A percentile compares a stretch with the other conserved stretches of the same genome.
These are phyloP conservation scores for Xylariaceae sp. DNA, from an alignment of 2,329 filamentous ascomycete genomes.

Conservation along the genomic window DNA sequence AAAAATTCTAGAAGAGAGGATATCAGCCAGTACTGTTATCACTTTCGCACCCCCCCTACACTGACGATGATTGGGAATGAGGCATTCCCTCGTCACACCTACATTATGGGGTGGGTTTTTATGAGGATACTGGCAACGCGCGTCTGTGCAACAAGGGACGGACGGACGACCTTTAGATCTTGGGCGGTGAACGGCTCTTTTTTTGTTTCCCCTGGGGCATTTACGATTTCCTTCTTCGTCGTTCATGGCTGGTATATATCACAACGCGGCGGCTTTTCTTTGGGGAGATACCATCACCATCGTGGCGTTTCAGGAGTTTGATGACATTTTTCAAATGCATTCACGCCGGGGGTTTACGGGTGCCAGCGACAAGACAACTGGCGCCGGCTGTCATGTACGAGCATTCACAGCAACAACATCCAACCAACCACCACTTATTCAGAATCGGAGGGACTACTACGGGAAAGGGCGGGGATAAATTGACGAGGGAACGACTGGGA, in stretches of 20 bases:
- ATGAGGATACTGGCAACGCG: slow-evolving; percentile 23
- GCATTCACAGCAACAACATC: background rate
- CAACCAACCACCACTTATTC: slow-evolving; percentile 7
- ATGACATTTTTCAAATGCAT: slow-evolving; percentile 9
- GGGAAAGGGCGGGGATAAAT: background rate
- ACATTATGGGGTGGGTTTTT: slow-evolving; percentile 21
- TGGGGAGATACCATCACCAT: slow-evolving; percentile 30
- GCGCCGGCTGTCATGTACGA: background rate
- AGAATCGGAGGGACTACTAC: background rate
- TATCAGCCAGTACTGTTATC: slow-evolving; percentile 15
- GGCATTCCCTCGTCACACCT: slow-evolving; percentile 14
- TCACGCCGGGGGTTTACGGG: slow-evolving; percentile 7
- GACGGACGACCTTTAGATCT: slow-evolving; percentile 27
- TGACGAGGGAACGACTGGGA: slow-evolving; percentile 10
- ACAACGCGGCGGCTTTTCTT: slow-evolving; percentile 17
- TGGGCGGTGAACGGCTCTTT: slow-evolving; percentile 18
- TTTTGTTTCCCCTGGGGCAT: slow-evolving; percentile 21
- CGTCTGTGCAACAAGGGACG: slow-evolving; percentile 7
- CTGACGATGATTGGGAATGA: slow-evolving; percentile 18
- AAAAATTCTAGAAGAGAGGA: slow-evolving; percentile 18
- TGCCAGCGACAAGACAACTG: slow-evolving; percentile 4
- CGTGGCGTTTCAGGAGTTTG: slow-evolving; percentile 26
- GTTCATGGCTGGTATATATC: slow-evolving; percentile 21
- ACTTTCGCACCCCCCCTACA: slow-evolving; percentile 19
- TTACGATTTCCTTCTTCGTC: slow-evolving; percentile 23